Conservation (phyloP, 2,329 filamentous ascomycete genomes). For the Fusarium tanahbumbuense region DNA sequence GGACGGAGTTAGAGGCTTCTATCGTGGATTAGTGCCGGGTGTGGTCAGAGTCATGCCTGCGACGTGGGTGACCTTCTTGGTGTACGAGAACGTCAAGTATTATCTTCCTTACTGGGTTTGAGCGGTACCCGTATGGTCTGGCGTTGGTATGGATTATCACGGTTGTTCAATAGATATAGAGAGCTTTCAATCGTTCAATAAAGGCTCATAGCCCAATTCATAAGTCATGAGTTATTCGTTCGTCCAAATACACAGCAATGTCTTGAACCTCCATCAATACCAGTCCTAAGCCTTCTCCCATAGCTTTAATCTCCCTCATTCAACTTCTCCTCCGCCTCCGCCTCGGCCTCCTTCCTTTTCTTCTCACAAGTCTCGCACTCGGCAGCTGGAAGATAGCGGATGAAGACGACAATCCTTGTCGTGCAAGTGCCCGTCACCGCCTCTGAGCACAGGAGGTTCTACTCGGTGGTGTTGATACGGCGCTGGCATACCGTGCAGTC, state of each 20-base stretch:
- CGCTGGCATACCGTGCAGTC: constrained; percentile 32
- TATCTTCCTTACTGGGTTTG: constrained; percentile 66
- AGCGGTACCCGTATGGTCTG: not conserved
- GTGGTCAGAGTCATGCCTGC: constrained; percentile 92
- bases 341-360: constrained; percentile 10
- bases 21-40: constrained; percentile 89
- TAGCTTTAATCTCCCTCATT: not conserved
- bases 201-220: not conserved
- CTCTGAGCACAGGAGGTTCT: constrained; percentile 5
- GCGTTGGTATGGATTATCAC: constrained; percentile 5
- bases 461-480: constrained; percentile 16
- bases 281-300: not conserved
- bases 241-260: not conserved
- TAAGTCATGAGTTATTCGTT: not conserved
- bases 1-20: constrained; percentile 87
- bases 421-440: constrained; percentile 11
- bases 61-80: constrained; percentile 95
- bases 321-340: not conserved
- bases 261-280: not conserved
- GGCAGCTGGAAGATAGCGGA: constrained; percentile 20
- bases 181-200: not conserved
- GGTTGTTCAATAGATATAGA: constrained; percentile 10
- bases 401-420: not conserved
- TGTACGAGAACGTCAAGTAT: constrained; percentile 92
- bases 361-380: constrained; percentile 31